A percentile compares a stretch with the other conserved stretches of the same genome.
Conservation (phyloP, 169 alveolate genomes). For the Plasmodium blacklocki region DNA sequence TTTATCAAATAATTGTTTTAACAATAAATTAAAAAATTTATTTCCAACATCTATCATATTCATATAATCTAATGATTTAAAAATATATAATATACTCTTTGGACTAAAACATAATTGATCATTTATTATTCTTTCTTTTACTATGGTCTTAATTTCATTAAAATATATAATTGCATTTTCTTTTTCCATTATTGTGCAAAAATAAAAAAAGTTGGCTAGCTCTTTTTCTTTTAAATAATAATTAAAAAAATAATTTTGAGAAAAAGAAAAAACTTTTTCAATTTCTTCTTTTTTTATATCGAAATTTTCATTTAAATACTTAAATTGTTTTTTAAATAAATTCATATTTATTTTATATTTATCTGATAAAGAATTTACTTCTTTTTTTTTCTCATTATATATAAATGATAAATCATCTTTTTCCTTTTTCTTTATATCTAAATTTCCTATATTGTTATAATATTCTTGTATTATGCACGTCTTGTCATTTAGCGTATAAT, state of each 20-base stretch:
- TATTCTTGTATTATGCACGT: conserved; percentile 53
- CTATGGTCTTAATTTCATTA: conserved; percentile 27
- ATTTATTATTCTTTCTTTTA: conserved; percentile 26
- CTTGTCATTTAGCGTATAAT: conserved; percentile 34
- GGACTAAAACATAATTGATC: conserved; percentile 34
- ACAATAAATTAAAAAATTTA: conserved; percentile 12
- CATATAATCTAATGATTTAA: conserved; percentile 40
- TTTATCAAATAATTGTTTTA: conserved; percentile 48
- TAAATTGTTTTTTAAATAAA: conserved; percentile 25
- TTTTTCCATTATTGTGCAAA: conserved; percentile 30
- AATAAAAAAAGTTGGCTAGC: conserved; percentile 55
- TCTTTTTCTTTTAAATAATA: conserved; percentile 69
- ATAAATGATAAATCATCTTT: conserved; percentile 40
- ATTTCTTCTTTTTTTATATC: conserved; percentile 46
- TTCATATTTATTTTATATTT: conserved; percentile 33
- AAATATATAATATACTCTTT: conserved; percentile 36
- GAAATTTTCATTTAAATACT: conserved; percentile 38
- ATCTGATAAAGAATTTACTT: conserved; percentile 44
- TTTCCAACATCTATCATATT: conserved; percentile 15
- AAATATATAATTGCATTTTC: conserved; percentile 22
- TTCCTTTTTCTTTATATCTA: conserved; percentile 3
- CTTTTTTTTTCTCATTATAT: conserved; percentile 62
- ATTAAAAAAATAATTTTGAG: conserved; percentile 55
- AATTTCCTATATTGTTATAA: conserved; percentile 18
- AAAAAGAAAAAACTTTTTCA: conserved; percentile 32